phyloP scores from a whole-genome alignment of 495 filamentous ascomycete genomes.

The Neurospora africana region DNA sequence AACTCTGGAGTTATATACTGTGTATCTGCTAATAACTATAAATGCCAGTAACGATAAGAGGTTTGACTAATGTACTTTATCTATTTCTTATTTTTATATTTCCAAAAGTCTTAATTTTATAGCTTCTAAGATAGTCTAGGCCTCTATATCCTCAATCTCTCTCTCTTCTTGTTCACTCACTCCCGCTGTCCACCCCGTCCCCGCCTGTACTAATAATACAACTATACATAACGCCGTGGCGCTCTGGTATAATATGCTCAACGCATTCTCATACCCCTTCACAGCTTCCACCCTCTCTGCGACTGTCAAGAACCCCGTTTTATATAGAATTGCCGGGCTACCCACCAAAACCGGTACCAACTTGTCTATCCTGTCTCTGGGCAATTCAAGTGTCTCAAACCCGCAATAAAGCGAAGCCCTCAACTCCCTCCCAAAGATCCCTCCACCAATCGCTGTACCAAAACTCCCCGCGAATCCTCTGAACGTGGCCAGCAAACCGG shows the following conservation, averaged over 20 bases:
- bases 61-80: too few relatives aligned
- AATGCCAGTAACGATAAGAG: too few relatives aligned
- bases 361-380: conserved; percentile 36
- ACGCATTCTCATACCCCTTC: conserved; percentile 47
- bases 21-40: too few relatives aligned
- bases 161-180: conserved; percentile 20
- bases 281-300: conserved; percentile 52
- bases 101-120: too few relatives aligned
- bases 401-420: conserved; percentile 43
- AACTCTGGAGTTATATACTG: too few relatives aligned
- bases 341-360: conserved; percentile 56
- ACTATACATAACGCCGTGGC: conserved; percentile 44
- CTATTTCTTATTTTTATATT: too few relatives aligned
- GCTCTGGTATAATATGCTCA: conserved; percentile 47
- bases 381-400: conserved; percentile 37
- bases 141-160: conserved; percentile 22
- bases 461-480: conserved; percentile 66
- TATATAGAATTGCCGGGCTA: conserved; percentile 51
- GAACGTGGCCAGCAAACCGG: conserved; percentile 58
- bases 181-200: conserved; percentile 50
- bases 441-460: conserved; percentile 66
- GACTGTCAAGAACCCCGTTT: conserved; percentile 31
- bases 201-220: conserved; percentile 51
- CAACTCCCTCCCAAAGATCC: conserved; percentile 56
- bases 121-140: too few relatives aligned